phyloP scores from a whole-genome alignment of 768 basidiomycete species.

The Xerocomellus chrysenteron region DNA sequence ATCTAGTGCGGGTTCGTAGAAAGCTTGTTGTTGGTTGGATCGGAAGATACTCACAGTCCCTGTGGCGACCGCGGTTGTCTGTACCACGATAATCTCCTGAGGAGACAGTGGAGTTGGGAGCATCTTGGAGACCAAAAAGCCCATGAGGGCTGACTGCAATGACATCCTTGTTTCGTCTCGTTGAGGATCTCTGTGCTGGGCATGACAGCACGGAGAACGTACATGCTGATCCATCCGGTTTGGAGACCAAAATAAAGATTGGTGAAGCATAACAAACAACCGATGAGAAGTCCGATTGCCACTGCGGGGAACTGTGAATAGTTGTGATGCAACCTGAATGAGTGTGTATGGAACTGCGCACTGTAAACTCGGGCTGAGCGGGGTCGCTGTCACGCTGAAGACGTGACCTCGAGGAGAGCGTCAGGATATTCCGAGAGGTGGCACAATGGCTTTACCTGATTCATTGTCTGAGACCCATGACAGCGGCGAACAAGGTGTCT shows the following conservation, averaged over 20 bases:
- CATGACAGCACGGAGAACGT: constrained; percentile 17
- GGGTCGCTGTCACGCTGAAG: neutral
- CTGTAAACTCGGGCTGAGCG: constrained; percentile 32
- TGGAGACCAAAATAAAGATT: constrained; percentile 88
- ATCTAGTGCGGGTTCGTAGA: constrained; percentile 40
- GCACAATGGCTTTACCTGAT: constrained; percentile 17
- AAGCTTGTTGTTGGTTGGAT: neutral
- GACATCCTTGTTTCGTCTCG: constrained; percentile 74
- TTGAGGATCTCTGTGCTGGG: neutral
- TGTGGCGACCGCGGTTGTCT: constrained; percentile 94
- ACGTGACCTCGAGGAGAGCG: constrained; percentile 3
- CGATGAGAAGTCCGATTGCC: constrained; percentile 75
- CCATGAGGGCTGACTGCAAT: constrained; percentile 89
- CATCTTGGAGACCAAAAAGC: constrained; percentile 79
- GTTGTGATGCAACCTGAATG: neutral
- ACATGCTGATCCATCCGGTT: constrained; percentile 92
- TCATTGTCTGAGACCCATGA: constrained; percentile 20
- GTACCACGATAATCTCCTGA: constrained; percentile 91
- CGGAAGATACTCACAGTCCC: constrained; percentile 48
- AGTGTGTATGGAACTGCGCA: constrained; percentile 5
- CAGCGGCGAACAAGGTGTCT: no score
- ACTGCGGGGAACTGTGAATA: constrained; percentile 52
- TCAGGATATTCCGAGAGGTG: neutral
- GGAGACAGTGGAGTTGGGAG: constrained; percentile 75
- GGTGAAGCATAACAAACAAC: constrained; percentile 87